Conservation (phyloP, 305 asterid species). For the Stenogyne calaminthoides region DNA sequence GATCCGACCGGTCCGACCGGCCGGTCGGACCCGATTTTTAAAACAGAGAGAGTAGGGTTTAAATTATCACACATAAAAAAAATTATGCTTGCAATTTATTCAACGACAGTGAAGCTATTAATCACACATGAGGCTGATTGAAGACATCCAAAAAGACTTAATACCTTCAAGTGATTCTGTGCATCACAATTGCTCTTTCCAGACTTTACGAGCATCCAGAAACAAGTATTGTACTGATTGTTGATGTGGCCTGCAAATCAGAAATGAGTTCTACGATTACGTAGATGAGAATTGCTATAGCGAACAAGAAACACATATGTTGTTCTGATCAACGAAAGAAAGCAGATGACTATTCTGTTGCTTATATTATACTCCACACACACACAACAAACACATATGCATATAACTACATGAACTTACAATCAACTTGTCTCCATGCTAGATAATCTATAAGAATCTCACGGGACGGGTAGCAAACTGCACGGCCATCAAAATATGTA, state of each 20-base stretch:
- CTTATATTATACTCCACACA: too few species aligned
- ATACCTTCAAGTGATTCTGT: slow-evolving; percentile 63
- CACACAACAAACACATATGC: too few species aligned
- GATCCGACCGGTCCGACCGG: too few species aligned
- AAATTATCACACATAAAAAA: neutral
- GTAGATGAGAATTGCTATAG: neutral
- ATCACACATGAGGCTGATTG: neutral
- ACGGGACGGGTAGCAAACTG: slow-evolving; percentile 78
- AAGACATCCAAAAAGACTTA: neutral
- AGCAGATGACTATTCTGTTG: neutral
- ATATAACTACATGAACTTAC: slow-evolving; percentile 40
- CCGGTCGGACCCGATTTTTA: too few species aligned
- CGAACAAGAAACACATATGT: neutral
- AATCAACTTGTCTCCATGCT: slow-evolving; percentile 93
- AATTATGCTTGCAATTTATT: too few species aligned
- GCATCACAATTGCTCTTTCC: slow-evolving; percentile 77
- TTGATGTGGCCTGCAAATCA: slow-evolving; percentile 79
- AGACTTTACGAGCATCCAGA: slow-evolving; percentile 90
- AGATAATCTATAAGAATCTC: slow-evolving; percentile 72
- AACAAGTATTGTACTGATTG: slow-evolving; percentile 89
- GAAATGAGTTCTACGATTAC: slow-evolving; percentile 14
- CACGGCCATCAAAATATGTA: slow-evolving; percentile 84
- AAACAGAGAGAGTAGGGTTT: too few species aligned
- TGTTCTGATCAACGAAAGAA: neutral
- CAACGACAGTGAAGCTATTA: neutral